A percentile compares a stretch with the other conserved stretches of the same genome.
phyloP scores from a whole-genome alignment of 306 rosid genomes.

The Quercus berberidifolia region DNA sequence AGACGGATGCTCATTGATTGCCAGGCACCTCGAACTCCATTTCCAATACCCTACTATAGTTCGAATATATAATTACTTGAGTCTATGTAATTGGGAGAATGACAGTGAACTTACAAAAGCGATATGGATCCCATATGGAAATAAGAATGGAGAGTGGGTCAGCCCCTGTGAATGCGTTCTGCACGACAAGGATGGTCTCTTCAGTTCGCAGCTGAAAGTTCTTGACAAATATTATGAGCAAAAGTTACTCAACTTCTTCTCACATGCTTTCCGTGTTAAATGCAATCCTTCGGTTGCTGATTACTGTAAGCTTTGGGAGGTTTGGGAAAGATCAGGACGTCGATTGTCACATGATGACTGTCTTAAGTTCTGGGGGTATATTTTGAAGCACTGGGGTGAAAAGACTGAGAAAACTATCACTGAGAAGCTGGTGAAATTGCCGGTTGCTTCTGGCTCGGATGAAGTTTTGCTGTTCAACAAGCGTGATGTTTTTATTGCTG shows the following conservation, averaged over 20 bases:
- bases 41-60: slow-evolving; percentile 22
- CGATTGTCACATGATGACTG: slow-evolving; percentile 41
- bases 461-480: slow-evolving; percentile 40
- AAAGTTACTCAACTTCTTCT: slow-evolving; percentile 41
- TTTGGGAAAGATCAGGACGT: slow-evolving; percentile 48
- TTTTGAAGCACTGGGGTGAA: slow-evolving; percentile 31
- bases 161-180: slow-evolving; percentile 45
- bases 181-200: slow-evolving; percentile 51
- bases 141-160: slow-evolving; percentile 39
- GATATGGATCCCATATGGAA: slow-evolving; percentile 56
- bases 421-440: slow-evolving; percentile 46
- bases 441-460: slow-evolving; percentile 30
- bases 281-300: slow-evolving; percentile 44
- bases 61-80: slow-evolving; percentile 36
- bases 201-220: slow-evolving; percentile 39
- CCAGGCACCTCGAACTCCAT: slow-evolving; percentile 38
- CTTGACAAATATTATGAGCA: slow-evolving; percentile 35
- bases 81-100: slow-evolving; percentile 5
- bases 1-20: slow-evolving; percentile 40
- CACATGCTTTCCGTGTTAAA: slow-evolving; percentile 33
- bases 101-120: slow-evolving; percentile 23
- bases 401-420: slow-evolving; percentile 25
- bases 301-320: slow-evolving; percentile 58
- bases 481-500: slow-evolving; percentile 51
- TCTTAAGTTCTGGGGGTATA: slow-evolving; percentile 57